These are phyloP conservation scores for Fusarium humuli DNA, from an alignment of 2,329 filamentous ascomycete species.

Conservation along the genomic window DNA sequence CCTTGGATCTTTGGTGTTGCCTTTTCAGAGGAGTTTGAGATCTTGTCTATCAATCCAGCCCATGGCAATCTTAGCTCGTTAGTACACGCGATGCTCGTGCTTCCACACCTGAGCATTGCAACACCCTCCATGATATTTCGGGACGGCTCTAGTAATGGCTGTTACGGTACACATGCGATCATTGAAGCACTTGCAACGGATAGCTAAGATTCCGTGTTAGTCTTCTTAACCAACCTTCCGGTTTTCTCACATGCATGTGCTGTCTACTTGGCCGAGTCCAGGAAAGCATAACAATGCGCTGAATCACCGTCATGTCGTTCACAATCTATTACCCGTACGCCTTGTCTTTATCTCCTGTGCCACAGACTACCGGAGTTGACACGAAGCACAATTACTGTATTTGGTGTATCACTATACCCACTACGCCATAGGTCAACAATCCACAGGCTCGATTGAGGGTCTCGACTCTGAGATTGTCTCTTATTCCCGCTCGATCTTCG, in stretches of 20 bases:
- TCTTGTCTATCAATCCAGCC: background rate
- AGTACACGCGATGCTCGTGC: background rate
- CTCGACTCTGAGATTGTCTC: background rate
- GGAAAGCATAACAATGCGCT: no score
- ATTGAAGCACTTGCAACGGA: conserved; percentile 2
- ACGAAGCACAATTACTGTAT: background rate
- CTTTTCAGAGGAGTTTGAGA: background rate
- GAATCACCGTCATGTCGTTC: background rate
- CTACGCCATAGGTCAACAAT: background rate
- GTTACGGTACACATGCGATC: background rate
- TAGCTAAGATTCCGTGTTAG: conserved; percentile 8
- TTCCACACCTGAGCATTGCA: background rate
- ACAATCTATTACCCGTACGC: background rate
- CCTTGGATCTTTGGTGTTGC: conserved; percentile 14
- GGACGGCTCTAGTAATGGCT: conserved; percentile 4
- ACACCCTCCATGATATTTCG: background rate
- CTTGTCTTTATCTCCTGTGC: background rate
- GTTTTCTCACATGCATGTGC: background rate
- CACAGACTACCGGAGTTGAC: background rate
- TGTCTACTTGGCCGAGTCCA: background rate
- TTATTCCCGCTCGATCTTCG: conserved; percentile 22
- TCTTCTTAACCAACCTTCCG: background rate
- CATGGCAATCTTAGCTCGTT: background rate
- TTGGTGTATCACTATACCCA: background rate
- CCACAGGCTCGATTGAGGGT: background rate